phyloP scores from a whole-genome alignment of 805 yeast genomes.

The Metschnikowia reukaufii region DNA sequence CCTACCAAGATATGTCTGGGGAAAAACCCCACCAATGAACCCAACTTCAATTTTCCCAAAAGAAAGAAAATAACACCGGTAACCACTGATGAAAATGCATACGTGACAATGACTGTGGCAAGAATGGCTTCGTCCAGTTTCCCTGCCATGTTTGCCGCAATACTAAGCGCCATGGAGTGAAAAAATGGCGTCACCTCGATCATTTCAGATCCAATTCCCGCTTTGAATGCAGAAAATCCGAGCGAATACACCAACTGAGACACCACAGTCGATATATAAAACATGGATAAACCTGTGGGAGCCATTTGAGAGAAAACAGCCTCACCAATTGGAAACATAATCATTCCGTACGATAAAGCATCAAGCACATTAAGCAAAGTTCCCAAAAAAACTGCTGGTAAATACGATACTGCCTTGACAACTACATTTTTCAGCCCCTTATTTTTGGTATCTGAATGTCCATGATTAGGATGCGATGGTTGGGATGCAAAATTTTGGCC shows the following conservation, averaged over 20 bases:
- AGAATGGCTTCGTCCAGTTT: conserved; percentile 54
- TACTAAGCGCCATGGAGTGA: conserved; percentile 86
- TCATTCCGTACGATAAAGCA: conserved; percentile 96
- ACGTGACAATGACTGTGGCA: conserved; percentile 85
- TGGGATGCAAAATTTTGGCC: conserved; percentile 12
- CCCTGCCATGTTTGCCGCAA: conserved; percentile 52
- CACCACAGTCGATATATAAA: conserved; percentile 86
- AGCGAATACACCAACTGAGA: conserved; percentile 85
- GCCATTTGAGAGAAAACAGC: conserved; percentile 75
- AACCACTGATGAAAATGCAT: conserved; percentile 76
- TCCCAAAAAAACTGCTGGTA: conserved; percentile 87
- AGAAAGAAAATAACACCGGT: conserved; percentile 81
- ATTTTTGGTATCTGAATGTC: not conserved
- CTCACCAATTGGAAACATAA: conserved; percentile 88
- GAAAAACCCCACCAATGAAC: conserved; percentile 88
- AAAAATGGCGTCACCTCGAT: conserved; percentile 98
- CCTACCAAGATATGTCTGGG: conserved; percentile 96
- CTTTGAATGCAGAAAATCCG: conserved; percentile 86
- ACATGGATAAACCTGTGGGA: conserved; percentile 90
- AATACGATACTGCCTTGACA: conserved; percentile 44
- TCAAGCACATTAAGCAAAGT: conserved; percentile 82
- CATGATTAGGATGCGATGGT: not conserved
- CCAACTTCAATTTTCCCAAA: conserved; percentile 77
- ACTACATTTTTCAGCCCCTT: conserved; percentile 12
- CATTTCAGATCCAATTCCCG: conserved; percentile 98